Conservation (phyloP, 2,329 filamentous ascomycete species). For the Fonsecaea monophora region DNA sequence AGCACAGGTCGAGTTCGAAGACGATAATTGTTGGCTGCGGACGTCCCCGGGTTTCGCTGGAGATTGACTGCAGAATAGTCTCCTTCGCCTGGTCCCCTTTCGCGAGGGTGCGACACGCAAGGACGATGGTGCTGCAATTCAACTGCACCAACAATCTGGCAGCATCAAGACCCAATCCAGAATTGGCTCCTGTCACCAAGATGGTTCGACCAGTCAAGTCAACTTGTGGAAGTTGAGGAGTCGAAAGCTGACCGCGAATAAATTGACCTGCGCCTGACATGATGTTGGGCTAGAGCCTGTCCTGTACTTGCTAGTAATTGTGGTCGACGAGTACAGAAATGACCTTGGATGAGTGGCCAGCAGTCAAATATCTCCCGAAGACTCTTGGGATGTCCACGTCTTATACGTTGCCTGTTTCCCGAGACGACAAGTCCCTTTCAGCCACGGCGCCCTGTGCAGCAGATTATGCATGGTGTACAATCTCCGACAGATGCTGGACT, state of each 20-base stretch:
- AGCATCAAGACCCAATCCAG: slow-evolving; percentile 54
- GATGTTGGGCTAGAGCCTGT: neutral
- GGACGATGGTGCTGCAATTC: slow-evolving; percentile 54
- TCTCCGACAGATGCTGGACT: neutral
- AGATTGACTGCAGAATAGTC: slow-evolving; percentile 41
- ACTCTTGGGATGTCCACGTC: neutral
- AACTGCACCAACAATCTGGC: slow-evolving; percentile 50
- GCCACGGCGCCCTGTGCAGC: neutral
- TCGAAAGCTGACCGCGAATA: slow-evolving; percentile 31
- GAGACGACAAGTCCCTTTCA: neutral
- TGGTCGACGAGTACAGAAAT: neutral
- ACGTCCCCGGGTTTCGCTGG: slow-evolving; percentile 1
- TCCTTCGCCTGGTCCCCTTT: slow-evolving; percentile 49
- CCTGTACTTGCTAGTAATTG: neutral
- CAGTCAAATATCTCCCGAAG: neutral
- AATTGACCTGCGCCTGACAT: slow-evolving; percentile 28
- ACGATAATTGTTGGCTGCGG: slow-evolving; percentile 35
- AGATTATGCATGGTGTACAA: neutral
- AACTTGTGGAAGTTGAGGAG: slow-evolving; percentile 27
- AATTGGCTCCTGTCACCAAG: slow-evolving; percentile 56
- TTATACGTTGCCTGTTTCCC: neutral
- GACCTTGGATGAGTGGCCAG: neutral
- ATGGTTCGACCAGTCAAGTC: slow-evolving; percentile 48
- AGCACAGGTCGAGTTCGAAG: slow-evolving; percentile 48
- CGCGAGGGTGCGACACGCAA: slow-evolving; percentile 48